Conservation (phyloP, 495 filamentous ascomycete genomes). For the Zalerion maritima region DNA sequence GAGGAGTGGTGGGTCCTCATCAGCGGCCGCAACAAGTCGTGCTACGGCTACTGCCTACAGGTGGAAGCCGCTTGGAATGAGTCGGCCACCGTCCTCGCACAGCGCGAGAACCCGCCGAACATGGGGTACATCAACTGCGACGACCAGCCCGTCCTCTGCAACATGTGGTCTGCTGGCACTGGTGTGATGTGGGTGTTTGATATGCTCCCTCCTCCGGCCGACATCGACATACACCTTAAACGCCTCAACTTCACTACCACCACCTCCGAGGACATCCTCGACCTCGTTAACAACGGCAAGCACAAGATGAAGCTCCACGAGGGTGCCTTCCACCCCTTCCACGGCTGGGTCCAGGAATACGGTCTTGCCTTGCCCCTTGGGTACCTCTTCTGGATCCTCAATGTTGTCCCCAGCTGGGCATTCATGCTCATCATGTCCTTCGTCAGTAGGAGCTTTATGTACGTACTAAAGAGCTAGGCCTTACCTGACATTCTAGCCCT, state of each 20-base stretch:
- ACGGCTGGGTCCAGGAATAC: conserved; percentile 52
- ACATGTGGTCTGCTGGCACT: conserved; percentile 58
- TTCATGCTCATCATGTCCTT: conserved; percentile 75
- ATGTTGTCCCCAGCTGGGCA: conserved; percentile 38
- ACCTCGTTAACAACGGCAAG: conserved; percentile 50
- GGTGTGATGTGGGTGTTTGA: conserved; percentile 61
- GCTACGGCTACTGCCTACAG: conserved; percentile 44
- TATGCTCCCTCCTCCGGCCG: conserved; percentile 35
- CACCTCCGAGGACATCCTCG: conserved; percentile 44
- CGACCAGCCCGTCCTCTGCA: conserved; percentile 61
- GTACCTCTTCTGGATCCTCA: conserved; percentile 61
- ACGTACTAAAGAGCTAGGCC: too few relatives aligned
- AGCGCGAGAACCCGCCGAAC: conserved; percentile 49
- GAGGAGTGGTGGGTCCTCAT: conserved; percentile 73
- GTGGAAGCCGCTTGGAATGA: conserved; percentile 40
- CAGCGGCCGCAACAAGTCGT: conserved; percentile 78
- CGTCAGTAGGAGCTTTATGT: conserved; percentile 75
- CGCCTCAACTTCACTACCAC: conserved; percentile 52
- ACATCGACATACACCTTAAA: conserved; percentile 47
- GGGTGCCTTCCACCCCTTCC: conserved; percentile 66
- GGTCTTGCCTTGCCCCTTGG: conserved; percentile 50
- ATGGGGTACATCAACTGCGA: conserved; percentile 72
- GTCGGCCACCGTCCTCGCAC: conserved; percentile 51
- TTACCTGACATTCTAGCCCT: too few relatives aligned
- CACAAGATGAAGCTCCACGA: conserved; percentile 42